phyloP scores from a whole-genome alignment of 805 yeast species.

The Ogataea henricii region DNA sequence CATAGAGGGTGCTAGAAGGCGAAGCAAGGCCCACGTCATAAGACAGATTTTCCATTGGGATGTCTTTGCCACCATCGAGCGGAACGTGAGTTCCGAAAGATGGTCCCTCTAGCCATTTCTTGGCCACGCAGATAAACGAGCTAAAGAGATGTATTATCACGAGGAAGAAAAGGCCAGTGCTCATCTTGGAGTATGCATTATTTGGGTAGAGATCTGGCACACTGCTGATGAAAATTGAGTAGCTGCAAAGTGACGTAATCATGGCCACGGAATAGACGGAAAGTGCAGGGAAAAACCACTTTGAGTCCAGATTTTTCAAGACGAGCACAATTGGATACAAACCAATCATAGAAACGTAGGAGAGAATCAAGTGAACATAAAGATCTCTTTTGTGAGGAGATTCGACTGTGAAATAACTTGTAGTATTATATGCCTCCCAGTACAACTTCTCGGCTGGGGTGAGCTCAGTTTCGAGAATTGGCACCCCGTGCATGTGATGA shows the following conservation, averaged over 20 bases:
- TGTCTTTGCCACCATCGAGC: constrained; percentile 20
- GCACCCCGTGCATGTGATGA: constrained; percentile 64
- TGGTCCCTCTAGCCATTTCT: constrained; percentile 41
- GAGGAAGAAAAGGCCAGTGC: constrained; percentile 57
- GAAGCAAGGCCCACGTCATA: constrained; percentile 24
- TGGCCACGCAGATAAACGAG: constrained; percentile 51
- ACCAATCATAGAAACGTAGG: constrained; percentile 47
- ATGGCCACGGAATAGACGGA: constrained; percentile 50
- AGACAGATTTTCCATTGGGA: constrained; percentile 31
- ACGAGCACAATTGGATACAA: constrained; percentile 71
- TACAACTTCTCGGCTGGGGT: constrained; percentile 70
- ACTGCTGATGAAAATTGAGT: constrained; percentile 57
- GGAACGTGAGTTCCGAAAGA: constrained; percentile 14
- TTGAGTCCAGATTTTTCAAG: constrained; percentile 58
- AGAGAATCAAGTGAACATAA: constrained; percentile 52
- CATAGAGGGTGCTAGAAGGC: constrained; percentile 40
- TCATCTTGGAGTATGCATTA: constrained; percentile 70
- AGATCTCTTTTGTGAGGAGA: constrained; percentile 53
- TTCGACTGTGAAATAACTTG: constrained; percentile 65
- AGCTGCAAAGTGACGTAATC: constrained; percentile 52
- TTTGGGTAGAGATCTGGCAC: constrained; percentile 74
- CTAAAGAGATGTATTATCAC: constrained; percentile 54
- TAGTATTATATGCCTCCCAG: constrained; percentile 80
- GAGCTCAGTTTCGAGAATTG: constrained; percentile 67
- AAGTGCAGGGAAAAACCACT: constrained; percentile 59